A percentile compares a stretch with the other conserved stretches of the same genome.
These are phyloP conservation scores for Diplocarpon rosae DNA, from an alignment of 2,329 filamentous ascomycete genomes.

Conservation along the genomic window DNA sequence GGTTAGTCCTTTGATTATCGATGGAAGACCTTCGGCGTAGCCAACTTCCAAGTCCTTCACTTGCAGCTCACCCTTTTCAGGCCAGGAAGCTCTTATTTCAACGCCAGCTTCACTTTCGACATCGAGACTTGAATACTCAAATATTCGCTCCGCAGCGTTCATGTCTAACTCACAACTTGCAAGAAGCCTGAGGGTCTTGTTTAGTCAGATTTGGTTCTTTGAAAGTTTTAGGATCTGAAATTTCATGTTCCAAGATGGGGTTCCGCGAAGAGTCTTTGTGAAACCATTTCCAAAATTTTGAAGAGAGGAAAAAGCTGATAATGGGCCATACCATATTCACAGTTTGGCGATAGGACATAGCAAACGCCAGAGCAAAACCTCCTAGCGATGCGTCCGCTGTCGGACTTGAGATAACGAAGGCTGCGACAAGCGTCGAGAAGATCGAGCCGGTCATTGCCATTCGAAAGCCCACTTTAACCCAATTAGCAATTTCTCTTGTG, in stretches of 20 bases:
- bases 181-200: conserved; percentile 46
- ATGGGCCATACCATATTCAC: conserved; percentile 38
- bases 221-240: no score
- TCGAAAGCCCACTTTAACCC: conserved; percentile 38
- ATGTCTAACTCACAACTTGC: conserved; percentile 62
- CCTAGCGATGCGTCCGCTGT: conserved; percentile 56
- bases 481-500: no score
- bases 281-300: no score
- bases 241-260: no score
- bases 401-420: conserved; percentile 48
- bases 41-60: conserved; percentile 57
- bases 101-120: conserved; percentile 55
- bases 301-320: no score
- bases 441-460: conserved; percentile 56
- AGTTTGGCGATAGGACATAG: conserved; percentile 53
- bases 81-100: conserved; percentile 59
- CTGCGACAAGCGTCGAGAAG: conserved; percentile 55
- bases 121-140: conserved; percentile 59
- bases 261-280: no score
- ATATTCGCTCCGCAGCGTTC: conserved; percentile 63
- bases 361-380: conserved; percentile 64
- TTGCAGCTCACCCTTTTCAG: conserved; percentile 57
- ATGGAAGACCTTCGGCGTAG: conserved; percentile 58
- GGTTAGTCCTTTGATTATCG: conserved; percentile 55
- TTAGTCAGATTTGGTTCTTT: no score